Percentiles rank a stretch among this genome's conserved stretches.
Evolutionary conservation across 345 rosid genomes (phyloP).

Genomic region (Gossypium herbaceum): DNA sequence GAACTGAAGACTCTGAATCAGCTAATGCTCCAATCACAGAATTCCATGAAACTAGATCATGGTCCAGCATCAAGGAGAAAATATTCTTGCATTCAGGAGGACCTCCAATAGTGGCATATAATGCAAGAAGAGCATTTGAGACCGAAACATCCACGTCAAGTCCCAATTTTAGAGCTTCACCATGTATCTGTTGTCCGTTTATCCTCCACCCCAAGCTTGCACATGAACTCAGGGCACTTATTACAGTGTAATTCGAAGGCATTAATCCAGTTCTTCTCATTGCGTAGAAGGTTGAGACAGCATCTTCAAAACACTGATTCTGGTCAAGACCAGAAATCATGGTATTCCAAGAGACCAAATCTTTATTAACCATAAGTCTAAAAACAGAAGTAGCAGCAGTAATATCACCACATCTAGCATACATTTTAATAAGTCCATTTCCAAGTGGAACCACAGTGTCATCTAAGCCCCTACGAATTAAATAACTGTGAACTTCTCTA

Average conservation of each 20-base stretch:
- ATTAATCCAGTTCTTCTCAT: conserved; percentile 56
- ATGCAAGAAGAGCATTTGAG: conserved; percentile 74
- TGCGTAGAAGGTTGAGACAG: conserved; percentile 38
- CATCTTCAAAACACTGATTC: conserved; percentile 61
- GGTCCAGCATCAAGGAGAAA: conserved; percentile 62
- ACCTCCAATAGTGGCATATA: conserved; percentile 60
- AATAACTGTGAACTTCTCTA: conserved; percentile 75
- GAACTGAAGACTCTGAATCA: conserved; percentile 44
- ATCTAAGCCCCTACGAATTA: conserved; percentile 49
- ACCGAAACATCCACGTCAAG: conserved; percentile 78
- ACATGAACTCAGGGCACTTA: conserved; percentile 80
- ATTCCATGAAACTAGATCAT: conserved; percentile 93
- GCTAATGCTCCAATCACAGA: conserved; percentile 75
- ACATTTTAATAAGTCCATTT: conserved; percentile 84
- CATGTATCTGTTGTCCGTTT: conserved; percentile 64
- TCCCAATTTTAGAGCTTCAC: conserved; percentile 65
- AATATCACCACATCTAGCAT: conserved; percentile 72
- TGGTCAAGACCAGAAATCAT: conserved; percentile 88
- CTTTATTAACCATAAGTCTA: conserved; percentile 51
- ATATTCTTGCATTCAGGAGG: conserved; percentile 46
- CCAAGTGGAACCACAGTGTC: conserved; percentile 51
- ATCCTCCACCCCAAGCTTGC: conserved; percentile 65
- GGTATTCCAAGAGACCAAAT: conserved; percentile 87
- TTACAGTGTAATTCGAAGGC: conserved; percentile 62
- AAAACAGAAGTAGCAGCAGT: conserved; percentile 57